Percentiles rank a stretch among this genome's conserved stretches.
These are phyloP conservation scores for Candida coquimbonensis DNA, from an alignment of 805 yeast species.

Conservation along the genomic window DNA sequence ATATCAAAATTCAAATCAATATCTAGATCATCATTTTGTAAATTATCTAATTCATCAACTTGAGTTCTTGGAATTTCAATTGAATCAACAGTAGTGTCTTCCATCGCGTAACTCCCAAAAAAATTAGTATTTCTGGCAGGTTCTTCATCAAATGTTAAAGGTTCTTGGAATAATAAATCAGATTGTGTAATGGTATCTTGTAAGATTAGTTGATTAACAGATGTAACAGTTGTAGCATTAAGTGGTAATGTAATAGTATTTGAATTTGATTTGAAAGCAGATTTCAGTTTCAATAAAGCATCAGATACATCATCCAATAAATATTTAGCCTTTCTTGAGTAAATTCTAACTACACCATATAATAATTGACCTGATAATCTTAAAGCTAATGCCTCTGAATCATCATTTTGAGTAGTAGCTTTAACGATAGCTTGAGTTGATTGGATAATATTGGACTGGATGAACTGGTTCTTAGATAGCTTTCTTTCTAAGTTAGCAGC, in stretches of 20 bases:
- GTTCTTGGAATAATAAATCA: conserved; percentile 65
- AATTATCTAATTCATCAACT: conserved; percentile 23
- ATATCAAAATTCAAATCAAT: conserved; percentile 44
- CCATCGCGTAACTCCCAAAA: conserved; percentile 10
- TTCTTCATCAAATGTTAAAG: conserved; percentile 30
- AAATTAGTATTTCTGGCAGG: conserved; percentile 13
- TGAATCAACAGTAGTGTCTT: conserved; percentile 38
- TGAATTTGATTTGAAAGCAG: conserved; percentile 45
- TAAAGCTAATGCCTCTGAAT: conserved; percentile 58
- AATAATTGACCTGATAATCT: conserved; percentile 80
- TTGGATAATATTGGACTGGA: conserved; percentile 62
- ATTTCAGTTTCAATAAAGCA: conserved; percentile 61
- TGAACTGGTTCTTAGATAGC: conserved; percentile 61
- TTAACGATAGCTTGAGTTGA: conserved; percentile 60
- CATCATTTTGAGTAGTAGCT: conserved; percentile 27
- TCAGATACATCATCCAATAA: conserved; percentile 79
- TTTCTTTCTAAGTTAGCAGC: conserved; percentile 85
- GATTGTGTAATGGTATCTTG: conserved; percentile 75
- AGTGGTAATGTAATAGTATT: conserved; percentile 50
- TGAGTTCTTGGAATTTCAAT: conserved; percentile 60
- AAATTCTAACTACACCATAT: conserved; percentile 81
- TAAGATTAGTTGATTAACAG: conserved; percentile 52
- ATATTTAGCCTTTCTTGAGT: conserved; percentile 78
- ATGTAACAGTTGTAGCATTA: conserved; percentile 53
- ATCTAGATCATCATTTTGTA: conserved; percentile 38